Base-by-base conservation (phyloP, 2,329 filamentous ascomycete genomes). In the Thermomyces lanuginosus region DNA sequence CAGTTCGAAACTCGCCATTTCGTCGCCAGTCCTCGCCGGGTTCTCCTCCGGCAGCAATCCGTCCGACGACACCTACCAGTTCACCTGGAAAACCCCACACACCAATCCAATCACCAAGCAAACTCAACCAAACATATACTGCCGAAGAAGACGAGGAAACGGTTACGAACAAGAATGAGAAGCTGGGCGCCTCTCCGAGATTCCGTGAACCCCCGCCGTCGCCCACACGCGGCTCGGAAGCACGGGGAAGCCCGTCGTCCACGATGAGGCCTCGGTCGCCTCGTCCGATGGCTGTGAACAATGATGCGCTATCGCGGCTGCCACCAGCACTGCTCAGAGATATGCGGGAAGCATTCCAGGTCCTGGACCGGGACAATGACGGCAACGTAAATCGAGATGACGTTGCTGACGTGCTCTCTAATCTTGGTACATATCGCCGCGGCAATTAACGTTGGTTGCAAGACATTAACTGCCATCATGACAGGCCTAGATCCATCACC, bases 301-400 rank as follows among this genome's bases (percentile, higher is more conserved):
- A 39, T 14, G 56, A 55, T 38, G 33, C 45, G 34, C 31, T 64
- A 41, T 39, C 58, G 42, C 38, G 55, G 43, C 56, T 95, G 21
- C 78, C 86, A 19, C 73, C 81, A 2, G 64, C 79, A 3, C 81
- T 93, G 41, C 72, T 93, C 18, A 72, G 84, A 43, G 80, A 81
- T 41, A 69, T 98, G 54, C 72, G 89, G 34, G 86, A 95, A 48
- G 82, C 78, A 0, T 98, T 95, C 52, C 81, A 91, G 51, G 83
- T 93, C 32, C 64, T 98, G 24, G 89, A 95, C 51, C 69, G 81
- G 33, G 76, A 89, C 52, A 84, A 82, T 44, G 82, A 89, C 44
- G 84, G 86, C 10, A 61, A 69, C 26, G 75, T 98, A 34, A 78
- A 76, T 38, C 67, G 77, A 32, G 77, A 86, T 12, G 82, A 92